Evolutionary conservation across 2,329 filamentous ascomycete genomes (phyloP), one percentile per base, ranked within the genome.

Genomic region (Thielaviopsis cerberus): DNA sequence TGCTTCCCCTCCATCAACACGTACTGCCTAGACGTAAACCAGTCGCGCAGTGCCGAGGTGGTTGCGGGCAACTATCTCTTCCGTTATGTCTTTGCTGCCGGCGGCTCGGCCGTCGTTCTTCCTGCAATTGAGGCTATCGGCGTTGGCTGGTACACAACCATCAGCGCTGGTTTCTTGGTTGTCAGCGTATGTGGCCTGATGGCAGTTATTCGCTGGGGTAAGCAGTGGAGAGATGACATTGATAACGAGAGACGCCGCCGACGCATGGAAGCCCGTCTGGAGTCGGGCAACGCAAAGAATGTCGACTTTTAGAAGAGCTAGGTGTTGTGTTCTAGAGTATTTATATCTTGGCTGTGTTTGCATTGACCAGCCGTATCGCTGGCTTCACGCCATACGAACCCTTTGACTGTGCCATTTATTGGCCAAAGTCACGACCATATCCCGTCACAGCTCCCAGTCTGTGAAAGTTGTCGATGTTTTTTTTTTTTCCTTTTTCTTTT

Each of bases 21-120:
- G 0, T 90, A 92, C 69, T 90, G 86, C 66, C 70, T 92, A 48
- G 86, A 92, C 67, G 86, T 91, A 13, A 88, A 90, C 82, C 84
- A 84, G 62, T 74, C 75, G 1, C 73, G 78, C 27, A 80, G 80
- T 51, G 79, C 83, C 3, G 86, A 92, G 65, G 85, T 91, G 3
- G 80, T 88, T 51, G 85, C 86, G 0, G 85, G 85, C 0, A 92
- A 91, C 67, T 92, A 90, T 68, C 81, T 88, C 64, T 74, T 86
- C 55, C 75, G 87, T 5, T 92, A 91, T 67, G 66, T 88, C 5
- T 85, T 89, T 63, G 86, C 82, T 0, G 86, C 85, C 11, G 69
- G 79, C 4, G 85, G 80, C 0, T 85, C 81, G 2, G 86, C 84
- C 0, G 78, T 81, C 1, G 86, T 86, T 57, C 72, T 92, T 59